Percentiles rank a stretch among this genome's conserved stretches.
Conservation (phyloP, 2,329 filamentous ascomycete genomes). For the Exophiala oligosperma region DNA sequence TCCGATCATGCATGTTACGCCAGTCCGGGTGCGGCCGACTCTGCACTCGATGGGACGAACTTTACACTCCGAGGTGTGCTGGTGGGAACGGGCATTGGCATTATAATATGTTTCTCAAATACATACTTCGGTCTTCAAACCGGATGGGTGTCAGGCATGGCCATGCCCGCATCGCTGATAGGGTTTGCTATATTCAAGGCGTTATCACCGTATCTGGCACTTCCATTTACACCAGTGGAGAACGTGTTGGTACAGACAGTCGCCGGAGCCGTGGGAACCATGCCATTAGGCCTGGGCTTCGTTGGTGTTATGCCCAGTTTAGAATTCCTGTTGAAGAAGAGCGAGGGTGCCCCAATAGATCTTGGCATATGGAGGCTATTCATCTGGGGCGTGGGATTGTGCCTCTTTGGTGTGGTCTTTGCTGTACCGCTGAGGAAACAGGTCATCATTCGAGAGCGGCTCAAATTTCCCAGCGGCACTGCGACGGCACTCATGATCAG, state of each 20-base stretch:
- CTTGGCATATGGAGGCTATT: constrained; percentile 76
- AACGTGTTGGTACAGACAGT: constrained; percentile 97
- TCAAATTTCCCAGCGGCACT: constrained; percentile 94
- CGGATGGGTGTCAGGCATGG: constrained; percentile 83
- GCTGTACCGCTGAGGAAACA: constrained; percentile 87
- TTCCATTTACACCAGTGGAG: constrained; percentile 90
- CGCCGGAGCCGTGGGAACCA: constrained; percentile 90
- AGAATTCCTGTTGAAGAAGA: constrained; percentile 75
- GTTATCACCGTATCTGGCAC: constrained; percentile 67
- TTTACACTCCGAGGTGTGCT: constrained; percentile 82
- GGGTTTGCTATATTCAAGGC: constrained; percentile 92
- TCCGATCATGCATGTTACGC: constrained; percentile 28
- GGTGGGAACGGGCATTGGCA: constrained; percentile 79
- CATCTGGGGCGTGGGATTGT: constrained; percentile 87
- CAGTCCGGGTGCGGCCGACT: constrained; percentile 15
- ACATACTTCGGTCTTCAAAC: constrained; percentile 99
- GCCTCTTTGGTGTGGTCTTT: constrained; percentile 96
- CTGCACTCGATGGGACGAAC: constrained; percentile 56
- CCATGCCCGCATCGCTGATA: constrained; percentile 91
- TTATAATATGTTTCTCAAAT: constrained; percentile 93
- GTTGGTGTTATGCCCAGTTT: constrained; percentile 92
- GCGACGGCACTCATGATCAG: constrained; percentile 92
- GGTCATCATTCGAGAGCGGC: constrained; percentile 86
- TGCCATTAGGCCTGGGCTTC: constrained; percentile 94
- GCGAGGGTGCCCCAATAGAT: constrained; percentile 75